These are phyloP conservation scores for Sambucus nigra DNA, from an alignment of 129 eudicot genomes.

Conservation along the genomic window DNA sequence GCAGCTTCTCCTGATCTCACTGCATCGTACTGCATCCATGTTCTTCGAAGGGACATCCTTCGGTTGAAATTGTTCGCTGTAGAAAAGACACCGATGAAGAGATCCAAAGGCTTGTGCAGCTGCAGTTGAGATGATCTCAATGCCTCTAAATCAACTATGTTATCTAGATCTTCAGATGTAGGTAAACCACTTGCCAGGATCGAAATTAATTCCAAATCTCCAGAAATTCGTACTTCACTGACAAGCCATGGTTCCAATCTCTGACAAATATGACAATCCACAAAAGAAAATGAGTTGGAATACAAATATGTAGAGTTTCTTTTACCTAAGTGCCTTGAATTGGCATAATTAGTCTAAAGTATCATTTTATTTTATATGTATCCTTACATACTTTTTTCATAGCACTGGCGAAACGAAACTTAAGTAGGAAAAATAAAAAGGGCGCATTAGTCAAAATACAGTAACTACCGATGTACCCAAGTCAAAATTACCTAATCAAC, in stretches of 20 bases:
- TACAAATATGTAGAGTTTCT: too few species aligned
- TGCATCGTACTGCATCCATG: slow-evolving; percentile 30
- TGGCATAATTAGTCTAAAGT: too few species aligned
- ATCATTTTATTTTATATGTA: too few species aligned
- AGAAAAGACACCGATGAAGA: slow-evolving; percentile 28
- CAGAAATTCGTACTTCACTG: slow-evolving; percentile 16
- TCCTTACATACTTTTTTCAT: too few species aligned
- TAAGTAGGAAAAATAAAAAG: not conserved
- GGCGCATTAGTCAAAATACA: too few species aligned
- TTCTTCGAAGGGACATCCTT: slow-evolving; percentile 25
- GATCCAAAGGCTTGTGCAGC: slow-evolving; percentile 4
- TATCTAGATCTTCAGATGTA: slow-evolving; percentile 20
- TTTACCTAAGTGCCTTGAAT: too few species aligned
- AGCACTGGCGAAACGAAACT: too few species aligned
- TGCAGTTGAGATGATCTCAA: slow-evolving; percentile 17
- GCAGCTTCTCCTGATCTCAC: slow-evolving; percentile 18
- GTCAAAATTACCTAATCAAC: too few species aligned
- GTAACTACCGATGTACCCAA: too few species aligned
- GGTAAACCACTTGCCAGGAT: slow-evolving; percentile 19
- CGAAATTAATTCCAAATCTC: slow-evolving; percentile 17
- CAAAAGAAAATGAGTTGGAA: not conserved
- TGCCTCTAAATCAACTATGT: slow-evolving; percentile 13
- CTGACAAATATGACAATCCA: slow-evolving; percentile 5
- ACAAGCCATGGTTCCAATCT: slow-evolving; percentile 28
- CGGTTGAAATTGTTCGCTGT: slow-evolving; percentile 28